Evolutionary conservation across 2,329 filamentous ascomycete genomes (phyloP), one percentile per base, ranked within the genome.

Genomic region (Clonostachys rosea): DNA sequence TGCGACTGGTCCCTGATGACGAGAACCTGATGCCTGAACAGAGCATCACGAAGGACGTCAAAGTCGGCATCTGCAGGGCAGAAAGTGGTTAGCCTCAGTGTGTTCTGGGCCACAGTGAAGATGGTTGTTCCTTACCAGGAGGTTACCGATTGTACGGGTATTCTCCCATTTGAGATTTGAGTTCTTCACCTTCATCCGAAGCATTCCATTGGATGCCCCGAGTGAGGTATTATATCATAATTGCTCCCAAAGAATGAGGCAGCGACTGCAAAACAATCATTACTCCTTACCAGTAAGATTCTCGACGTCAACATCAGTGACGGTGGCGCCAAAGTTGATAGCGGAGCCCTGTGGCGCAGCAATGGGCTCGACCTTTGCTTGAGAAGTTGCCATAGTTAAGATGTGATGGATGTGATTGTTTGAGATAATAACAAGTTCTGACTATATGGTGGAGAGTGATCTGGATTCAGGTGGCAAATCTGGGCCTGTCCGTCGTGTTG

Each of bases 11-110:
- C 72, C 62, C 86, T 89, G 68, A 91, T 78, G 30, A 91, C 75
- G 11, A 91, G 71, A 13, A 91, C 78, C 50, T 87, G 84, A 58
- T 87, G 70, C 12, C 67, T 74, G 70, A 87, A 90, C 5, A 91
- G 76, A 2, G 85, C 80, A 16, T 81, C 66, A 49, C 75, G 78
- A 57, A 91, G 82, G 17, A 74, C 62, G 8, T 74, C 67, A 59
- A 89, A 89, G 56, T 87, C 81, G 54, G 71, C 71, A 54, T 88
- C 84, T 80, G 52, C 8, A 36, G 9, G 17, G 24, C 12, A 33
- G 16, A 42, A 33, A 20, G 18, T 16, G 36, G 46, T 63, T 47
- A 62, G 55, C 39, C 10, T 18, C 33, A 42, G 35, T 36, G 45
- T 48, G 49, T n/a, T 46, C 37, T 45, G 11, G 6, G 44, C 41